Evolutionary conservation across 495 filamentous ascomycete genomes (phyloP).

Genomic region (Penicillium desertorum): DNA sequence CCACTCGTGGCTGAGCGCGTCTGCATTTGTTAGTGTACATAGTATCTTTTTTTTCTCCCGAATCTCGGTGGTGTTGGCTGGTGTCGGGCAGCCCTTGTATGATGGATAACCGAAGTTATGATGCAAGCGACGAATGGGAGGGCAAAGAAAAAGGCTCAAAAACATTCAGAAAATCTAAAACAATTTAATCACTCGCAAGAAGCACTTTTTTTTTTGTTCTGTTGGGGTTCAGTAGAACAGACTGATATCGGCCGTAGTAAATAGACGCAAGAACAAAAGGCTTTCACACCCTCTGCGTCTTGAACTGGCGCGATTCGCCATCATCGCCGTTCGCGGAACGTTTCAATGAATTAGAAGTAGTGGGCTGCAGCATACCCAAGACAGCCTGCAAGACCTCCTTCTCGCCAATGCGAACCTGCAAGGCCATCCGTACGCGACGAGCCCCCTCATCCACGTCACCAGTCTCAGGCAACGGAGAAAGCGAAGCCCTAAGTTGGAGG

Average conservation of each 20-base stretch:
- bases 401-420: slow-evolving; percentile 77
- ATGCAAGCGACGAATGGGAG: slow-evolving; percentile 41
- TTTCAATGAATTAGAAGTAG: slow-evolving; percentile 26
- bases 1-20: slow-evolving; percentile 24
- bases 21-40: slow-evolving; percentile 47
- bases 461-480: slow-evolving; percentile 24
- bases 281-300: slow-evolving; percentile 38
- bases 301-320: slow-evolving; percentile 38
- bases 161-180: slow-evolving; percentile 36
- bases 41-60: slow-evolving; percentile 30
- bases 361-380: slow-evolving; percentile 34
- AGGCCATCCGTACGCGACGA: slow-evolving; percentile 61
- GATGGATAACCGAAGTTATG: slow-evolving; percentile 46
- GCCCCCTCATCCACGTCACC: slow-evolving; percentile 25
- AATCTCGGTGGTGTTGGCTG: slow-evolving; percentile 18
- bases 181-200: slow-evolving; percentile 34
- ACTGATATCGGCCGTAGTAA: slow-evolving; percentile 5
- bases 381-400: slow-evolving; percentile 65
- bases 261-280: neutral
- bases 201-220: slow-evolving; percentile 23
- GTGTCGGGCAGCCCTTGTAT: slow-evolving; percentile 24
- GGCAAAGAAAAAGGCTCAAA: slow-evolving; percentile 32
- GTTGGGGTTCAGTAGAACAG: slow-evolving; percentile 7
- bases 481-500: slow-evolving; percentile 45
- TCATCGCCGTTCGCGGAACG: slow-evolving; percentile 30